Base-by-base conservation (phyloP, 179 eudicot genomes). In the Spinacia oleracea region DNA sequence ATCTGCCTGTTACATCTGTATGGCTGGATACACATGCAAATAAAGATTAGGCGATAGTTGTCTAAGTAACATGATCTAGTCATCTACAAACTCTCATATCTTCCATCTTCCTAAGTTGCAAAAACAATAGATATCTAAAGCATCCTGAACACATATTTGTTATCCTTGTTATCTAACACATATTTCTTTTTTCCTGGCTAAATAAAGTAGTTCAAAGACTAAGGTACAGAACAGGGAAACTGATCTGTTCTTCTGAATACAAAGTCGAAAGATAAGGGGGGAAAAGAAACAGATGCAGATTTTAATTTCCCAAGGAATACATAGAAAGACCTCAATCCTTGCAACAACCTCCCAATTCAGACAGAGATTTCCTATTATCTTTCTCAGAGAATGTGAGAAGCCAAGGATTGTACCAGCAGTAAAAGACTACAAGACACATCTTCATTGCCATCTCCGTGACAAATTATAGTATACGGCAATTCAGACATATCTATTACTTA, bases 1-100 rank as follows among this genome's bases (percentile, higher is more conserved):
- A 83, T 31, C 79, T 83, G 79, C 81, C 78, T 81, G 82, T 88
- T 88, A 83, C 88, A 85, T 83, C 85, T 88, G 81, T 87, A 90
- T 48, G 89, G 91, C 82, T 87, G 88, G 46, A 70, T 64, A 29
- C 65, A 72, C 10, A 63, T 35, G 38, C 64, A 60, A 62, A 59
- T 18, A 58, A 48, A 53, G 21, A 29, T 56, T 38, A 76, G 76
- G 46, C 21, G 10, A 11, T 27, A 45, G 25, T 25, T 56, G 2
- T 23, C 48, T 10, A 34, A 38, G 15, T 42, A 43, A 65, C 16
- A 46, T 48, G 48, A 14, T 23, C 12, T 45, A 45, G 12, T 45
- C 12, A n/a, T n/a, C 70, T 55, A 6, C 1, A 29, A 70, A 42
- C 46, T 72, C 72, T 35, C 16, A 29, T 18, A 16, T 60, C 51